phyloP scores from a whole-genome alignment of 495 filamentous ascomycete species.

The Parmelia sp. region DNA sequence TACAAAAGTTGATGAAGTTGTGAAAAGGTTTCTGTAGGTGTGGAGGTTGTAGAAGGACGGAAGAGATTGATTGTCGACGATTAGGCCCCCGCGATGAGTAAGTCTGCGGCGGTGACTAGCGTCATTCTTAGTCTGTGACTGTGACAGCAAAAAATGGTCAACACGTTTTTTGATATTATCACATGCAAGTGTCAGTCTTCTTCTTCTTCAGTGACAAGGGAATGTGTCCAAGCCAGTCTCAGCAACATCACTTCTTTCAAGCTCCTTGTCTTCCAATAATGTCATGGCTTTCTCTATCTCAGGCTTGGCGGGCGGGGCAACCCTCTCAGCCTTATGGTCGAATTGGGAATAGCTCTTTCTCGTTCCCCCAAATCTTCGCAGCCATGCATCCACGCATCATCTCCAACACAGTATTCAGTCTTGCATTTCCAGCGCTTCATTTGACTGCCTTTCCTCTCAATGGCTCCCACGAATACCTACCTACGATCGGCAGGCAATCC shows the following conservation, averaged over 20 bases:
- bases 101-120: slow-evolving; percentile 6
- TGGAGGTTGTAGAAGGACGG: slow-evolving; percentile 13
- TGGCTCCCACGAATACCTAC: slow-evolving; percentile 14
- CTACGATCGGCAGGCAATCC: slow-evolving; percentile 4
- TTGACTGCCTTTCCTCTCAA: neutral
- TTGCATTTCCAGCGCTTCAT: neutral
- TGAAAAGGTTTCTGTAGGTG: slow-evolving; percentile 18
- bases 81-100: slow-evolving; percentile 19
- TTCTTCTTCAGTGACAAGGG: neutral
- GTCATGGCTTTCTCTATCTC: neutral
- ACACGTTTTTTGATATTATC: slow-evolving; percentile 4
- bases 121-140: slow-evolving; percentile 6
- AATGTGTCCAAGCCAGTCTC: neutral
- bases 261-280: neutral
- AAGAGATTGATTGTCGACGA: slow-evolving; percentile 6
- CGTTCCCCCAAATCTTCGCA: too few relatives aligned
- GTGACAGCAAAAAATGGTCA: neutral
- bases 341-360: neutral
- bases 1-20: slow-evolving; percentile 5
- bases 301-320: neutral
- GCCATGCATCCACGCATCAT: too few relatives aligned
- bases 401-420: too few relatives aligned
- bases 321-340: neutral
- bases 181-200: slow-evolving; percentile 10
- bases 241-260: neutral